Conservation (phyloP, 2,329 filamentous ascomycete genomes). For the Fusarium torulosum region DNA sequence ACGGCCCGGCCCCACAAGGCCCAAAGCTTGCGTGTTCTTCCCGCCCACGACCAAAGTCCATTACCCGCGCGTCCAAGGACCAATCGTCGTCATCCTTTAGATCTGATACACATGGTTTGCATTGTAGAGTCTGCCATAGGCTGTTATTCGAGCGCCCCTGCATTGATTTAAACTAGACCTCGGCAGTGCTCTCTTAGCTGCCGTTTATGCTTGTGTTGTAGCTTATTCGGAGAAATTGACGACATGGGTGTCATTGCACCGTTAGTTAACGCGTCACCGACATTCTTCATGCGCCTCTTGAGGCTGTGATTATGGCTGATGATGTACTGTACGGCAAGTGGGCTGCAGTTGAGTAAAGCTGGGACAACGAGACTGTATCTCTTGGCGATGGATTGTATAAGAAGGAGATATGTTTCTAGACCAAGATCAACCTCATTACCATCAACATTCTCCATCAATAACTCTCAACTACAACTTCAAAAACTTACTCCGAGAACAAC, state of each 20-base stretch:
- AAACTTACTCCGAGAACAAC: background rate
- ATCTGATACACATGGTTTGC: background rate
- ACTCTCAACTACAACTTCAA: background rate
- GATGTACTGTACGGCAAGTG: constrained; percentile 9
- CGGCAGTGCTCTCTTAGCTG: constrained; percentile 19
- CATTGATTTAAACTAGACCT: background rate
- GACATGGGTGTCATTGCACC: background rate
- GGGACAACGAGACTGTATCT: background rate
- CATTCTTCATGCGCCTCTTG: constrained; percentile 7
- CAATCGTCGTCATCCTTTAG: constrained; percentile 14
- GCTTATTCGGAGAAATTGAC: constrained; percentile 2
- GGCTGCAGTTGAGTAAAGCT: background rate
- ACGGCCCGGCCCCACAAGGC: constrained; percentile 10
- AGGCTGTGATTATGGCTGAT: background rate
- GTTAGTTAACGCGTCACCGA: constrained; percentile 23
- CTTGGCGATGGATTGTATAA: background rate
- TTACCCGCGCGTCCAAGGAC: background rate
- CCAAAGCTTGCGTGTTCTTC: constrained; percentile 7
- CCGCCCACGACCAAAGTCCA: background rate
- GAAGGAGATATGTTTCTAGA: background rate
- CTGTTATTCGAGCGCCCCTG: background rate
- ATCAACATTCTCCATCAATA: no score
- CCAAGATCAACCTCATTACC: background rate
- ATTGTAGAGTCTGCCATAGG: constrained; percentile 22
- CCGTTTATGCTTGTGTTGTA: constrained; percentile 11